These are phyloP conservation scores for Annulohypoxylon bovei DNA, from an alignment of 495 filamentous ascomycete genomes.

Conservation along the genomic window DNA sequence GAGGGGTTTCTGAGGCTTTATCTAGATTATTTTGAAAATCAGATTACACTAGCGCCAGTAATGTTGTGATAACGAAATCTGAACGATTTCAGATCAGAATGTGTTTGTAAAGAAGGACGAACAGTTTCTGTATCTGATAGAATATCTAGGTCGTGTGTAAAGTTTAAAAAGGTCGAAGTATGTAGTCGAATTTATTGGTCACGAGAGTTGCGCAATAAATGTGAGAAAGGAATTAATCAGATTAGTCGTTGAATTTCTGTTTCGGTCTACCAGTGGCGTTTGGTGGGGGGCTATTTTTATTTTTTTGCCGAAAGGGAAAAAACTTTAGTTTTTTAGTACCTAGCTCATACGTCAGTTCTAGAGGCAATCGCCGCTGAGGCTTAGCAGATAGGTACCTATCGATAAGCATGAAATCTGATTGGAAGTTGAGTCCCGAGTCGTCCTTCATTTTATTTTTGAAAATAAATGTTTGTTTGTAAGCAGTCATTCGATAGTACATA, in stretches of 20 bases:
- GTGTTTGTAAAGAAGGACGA: not conserved
- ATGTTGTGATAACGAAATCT: conserved; percentile 1
- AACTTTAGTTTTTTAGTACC: conserved; percentile 16
- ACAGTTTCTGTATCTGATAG: not conserved
- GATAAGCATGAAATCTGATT: conserved; percentile 1
- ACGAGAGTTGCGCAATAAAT: not conserved
- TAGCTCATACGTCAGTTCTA: conserved; percentile 39
- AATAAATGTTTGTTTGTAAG: too few species aligned
- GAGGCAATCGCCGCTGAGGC: conserved; percentile 14
- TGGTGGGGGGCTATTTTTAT: conserved; percentile 39
- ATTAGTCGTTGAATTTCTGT: conserved; percentile 36
- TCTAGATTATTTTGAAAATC: conserved; percentile 11
- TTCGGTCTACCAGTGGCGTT: conserved; percentile 30
- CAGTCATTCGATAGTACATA: too few species aligned
- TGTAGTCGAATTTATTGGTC: conserved; percentile 13
- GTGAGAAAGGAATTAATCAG: conserved; percentile 27
- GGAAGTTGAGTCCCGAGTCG: too few species aligned
- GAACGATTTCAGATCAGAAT: not conserved
- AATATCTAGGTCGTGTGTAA: not conserved
- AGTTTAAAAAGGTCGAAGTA: conserved; percentile 1
- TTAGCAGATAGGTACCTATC: conserved; percentile 4
- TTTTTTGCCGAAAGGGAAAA: conserved; percentile 16
- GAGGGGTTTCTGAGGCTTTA: conserved; percentile 42
- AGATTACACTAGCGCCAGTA: conserved; percentile 15
- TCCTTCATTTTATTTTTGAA: too few species aligned